Evolutionary conservation across 805 yeast species (phyloP), one percentile per base, ranked within the genome.

Genomic region (Soucietia sequanensis): DNA sequence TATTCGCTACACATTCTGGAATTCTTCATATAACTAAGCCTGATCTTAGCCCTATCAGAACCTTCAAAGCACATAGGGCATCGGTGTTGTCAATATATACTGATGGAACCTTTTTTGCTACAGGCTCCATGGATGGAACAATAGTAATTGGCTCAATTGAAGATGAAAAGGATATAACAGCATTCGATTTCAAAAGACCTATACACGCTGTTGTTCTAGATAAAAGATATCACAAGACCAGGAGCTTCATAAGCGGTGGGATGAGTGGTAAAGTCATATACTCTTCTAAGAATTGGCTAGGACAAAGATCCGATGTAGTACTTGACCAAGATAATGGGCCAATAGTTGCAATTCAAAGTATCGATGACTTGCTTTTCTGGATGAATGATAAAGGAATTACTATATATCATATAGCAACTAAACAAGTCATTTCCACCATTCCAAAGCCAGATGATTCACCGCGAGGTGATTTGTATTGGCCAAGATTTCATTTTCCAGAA

Each of bases 51-150:
- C 58, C 81, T 0, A 62, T 89, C 1, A 70, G 95, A 24, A 81
- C 96, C 0, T 73, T 86, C 41, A 77, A 87, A 46, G 89, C 91
- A 1, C 96, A 95, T 50, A 70, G 86, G 30, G 89, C 97, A 0
- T 87, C 96, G 0, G 76, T 93, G 2, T 60, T 90, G 27, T 76
- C 87, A 0, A 69, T 88, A 0, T 76, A 80, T 35, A 71, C 84
- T 2, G 95, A 87, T 50, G 93, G 95, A 0, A 60, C 60, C 6
- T 78, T 72, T 49, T 78, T 93, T 40, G 95, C 93, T 0, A 81
- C 95, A 0, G 96, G 90, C 0, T 88, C 97, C 0, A 81, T 91
- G 67, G 99, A 93, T 54, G 99, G 99, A 0, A 84, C 95, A 0
- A 84, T 91, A 0, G 88, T 88, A 2, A 75, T 88, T 4, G 93